These are phyloP conservation scores for Neurospora africana DNA, from an alignment of 495 filamentous ascomycete species.

Conservation along the genomic window DNA sequence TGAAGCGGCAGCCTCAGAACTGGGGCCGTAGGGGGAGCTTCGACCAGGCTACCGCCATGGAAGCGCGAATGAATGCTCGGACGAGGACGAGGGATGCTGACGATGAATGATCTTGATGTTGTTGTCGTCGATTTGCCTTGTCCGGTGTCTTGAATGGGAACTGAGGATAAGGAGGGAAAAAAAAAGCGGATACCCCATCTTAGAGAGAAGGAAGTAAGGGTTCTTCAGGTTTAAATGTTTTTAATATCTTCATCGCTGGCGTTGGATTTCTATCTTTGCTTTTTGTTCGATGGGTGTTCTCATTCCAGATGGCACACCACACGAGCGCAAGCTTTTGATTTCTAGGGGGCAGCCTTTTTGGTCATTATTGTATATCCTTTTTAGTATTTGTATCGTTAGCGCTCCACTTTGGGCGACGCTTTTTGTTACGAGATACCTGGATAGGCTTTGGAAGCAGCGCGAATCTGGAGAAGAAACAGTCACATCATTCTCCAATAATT, in stretches of 20 bases:
- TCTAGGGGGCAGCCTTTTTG: neutral
- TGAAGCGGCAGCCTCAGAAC: conserved; percentile 80
- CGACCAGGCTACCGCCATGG: conserved; percentile 24
- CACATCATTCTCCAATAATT: neutral
- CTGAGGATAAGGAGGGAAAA: neutral
- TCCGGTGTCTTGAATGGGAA: neutral
- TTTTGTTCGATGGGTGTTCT: neutral
- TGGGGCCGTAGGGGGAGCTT: conserved; percentile 81
- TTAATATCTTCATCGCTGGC: neutral
- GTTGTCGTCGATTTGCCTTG: neutral
- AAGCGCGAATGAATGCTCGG: conserved; percentile 5
- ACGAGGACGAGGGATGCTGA: neutral
- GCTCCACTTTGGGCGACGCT: neutral
- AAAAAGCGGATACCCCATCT: neutral
- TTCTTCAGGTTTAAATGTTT: neutral
- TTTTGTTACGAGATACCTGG: neutral
- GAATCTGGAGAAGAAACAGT: neutral
- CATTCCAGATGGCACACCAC: neutral
- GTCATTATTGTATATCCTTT: neutral
- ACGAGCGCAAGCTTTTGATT: neutral
- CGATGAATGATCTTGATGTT: neutral
- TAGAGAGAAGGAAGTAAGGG: neutral
- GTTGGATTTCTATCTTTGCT: neutral
- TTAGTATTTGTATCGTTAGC: neutral
- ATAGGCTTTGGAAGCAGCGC: neutral